Conservation (phyloP, 495 filamentous ascomycete species). For the Daldinia bambusicola region DNA sequence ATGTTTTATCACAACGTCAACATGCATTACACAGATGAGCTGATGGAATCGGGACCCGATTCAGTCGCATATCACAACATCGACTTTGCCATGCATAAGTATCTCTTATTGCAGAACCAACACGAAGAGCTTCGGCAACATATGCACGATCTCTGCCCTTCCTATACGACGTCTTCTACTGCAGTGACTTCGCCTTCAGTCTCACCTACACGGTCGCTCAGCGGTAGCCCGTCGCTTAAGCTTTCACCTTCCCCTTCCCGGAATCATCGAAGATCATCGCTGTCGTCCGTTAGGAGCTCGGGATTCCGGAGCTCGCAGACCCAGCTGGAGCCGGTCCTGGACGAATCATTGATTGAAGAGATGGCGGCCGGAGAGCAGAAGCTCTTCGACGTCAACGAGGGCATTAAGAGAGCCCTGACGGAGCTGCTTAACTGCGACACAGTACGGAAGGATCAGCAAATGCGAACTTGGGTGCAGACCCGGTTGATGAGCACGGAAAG, state of each 20-base stretch:
- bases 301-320: conserved; percentile 36
- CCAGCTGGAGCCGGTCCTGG: conserved; percentile 50
- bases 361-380: conserved; percentile 63
- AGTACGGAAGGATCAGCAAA: conserved; percentile 63
- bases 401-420: conserved; percentile 72
- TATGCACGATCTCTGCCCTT: conserved; percentile 58
- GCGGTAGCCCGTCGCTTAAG: conserved; percentile 37
- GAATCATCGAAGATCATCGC: conserved; percentile 47
- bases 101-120: conserved; percentile 64
- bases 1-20: conserved; percentile 26
- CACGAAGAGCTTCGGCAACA: conserved; percentile 63
- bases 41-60: conserved; percentile 19
- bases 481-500: conserved; percentile 72
- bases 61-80: conserved; percentile 48
- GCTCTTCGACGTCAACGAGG: conserved; percentile 68
- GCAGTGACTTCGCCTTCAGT: conserved; percentile 50
- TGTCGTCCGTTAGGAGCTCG: conserved; percentile 35
- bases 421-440: conserved; percentile 72
- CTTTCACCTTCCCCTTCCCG: conserved; percentile 37
- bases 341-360: conserved; percentile 52
- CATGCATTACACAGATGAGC: conserved; percentile 39
- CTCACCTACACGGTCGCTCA: conserved; percentile 49
- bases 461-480: conserved; percentile 70
- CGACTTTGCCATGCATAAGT: conserved; percentile 65
- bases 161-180: conserved; percentile 45